Conservation (phyloP, 2,329 filamentous ascomycete genomes). For the Onygenales sp. region DNA sequence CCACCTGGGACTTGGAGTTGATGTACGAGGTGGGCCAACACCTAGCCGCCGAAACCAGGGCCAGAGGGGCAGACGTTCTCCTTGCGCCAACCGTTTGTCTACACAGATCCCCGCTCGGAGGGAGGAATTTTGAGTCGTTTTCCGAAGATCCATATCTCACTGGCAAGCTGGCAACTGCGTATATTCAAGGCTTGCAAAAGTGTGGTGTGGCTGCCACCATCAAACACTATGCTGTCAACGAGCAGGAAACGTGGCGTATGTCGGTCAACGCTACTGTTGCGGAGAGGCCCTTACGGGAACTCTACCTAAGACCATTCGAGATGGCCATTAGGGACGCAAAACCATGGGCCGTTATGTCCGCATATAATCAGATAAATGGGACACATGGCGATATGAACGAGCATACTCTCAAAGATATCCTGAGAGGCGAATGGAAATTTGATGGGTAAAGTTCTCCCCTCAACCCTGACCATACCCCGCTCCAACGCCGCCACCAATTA, state of each 20-base stretch:
- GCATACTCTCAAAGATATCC: constrained; percentile 8
- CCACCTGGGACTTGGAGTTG: constrained; percentile 59
- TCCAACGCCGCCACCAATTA: neutral
- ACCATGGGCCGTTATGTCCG: constrained; percentile 40
- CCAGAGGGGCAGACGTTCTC: constrained; percentile 57
- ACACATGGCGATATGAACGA: constrained; percentile 13
- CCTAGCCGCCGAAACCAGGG: constrained; percentile 55
- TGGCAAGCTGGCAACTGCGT: constrained; percentile 56
- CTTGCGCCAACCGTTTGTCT: constrained; percentile 62
- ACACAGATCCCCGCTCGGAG: constrained; percentile 62
- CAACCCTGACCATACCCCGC: neutral
- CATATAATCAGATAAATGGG: constrained; percentile 39
- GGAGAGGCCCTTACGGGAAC: constrained; percentile 41
- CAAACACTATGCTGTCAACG: constrained; percentile 39
- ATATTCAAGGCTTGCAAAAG: constrained; percentile 57
- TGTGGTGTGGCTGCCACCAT: constrained; percentile 59
- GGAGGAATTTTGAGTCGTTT: constrained; percentile 67
- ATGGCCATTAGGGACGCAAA: constrained; percentile 41
- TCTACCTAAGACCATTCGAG: constrained; percentile 47
- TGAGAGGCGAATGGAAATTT: constrained; percentile 12
- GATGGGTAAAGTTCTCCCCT: constrained; percentile 6
- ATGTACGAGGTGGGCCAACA: constrained; percentile 56
- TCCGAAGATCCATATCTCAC: constrained; percentile 64
- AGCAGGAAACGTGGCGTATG: constrained; percentile 11
- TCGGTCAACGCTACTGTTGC: constrained; percentile 10